Conservation (phyloP, 176 grass and related monocot genomes). For the Phragmites australis region DNA sequence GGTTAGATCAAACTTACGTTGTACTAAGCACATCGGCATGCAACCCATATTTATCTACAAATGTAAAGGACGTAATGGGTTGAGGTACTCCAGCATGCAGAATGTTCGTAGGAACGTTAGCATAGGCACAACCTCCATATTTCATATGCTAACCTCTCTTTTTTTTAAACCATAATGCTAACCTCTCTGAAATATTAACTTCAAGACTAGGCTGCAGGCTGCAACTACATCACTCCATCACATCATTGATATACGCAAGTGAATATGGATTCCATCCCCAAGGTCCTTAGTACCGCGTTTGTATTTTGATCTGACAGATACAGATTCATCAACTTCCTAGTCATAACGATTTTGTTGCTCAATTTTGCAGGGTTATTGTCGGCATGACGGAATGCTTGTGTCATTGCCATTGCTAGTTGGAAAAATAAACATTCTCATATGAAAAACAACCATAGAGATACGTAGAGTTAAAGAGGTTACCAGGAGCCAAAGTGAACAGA, state of each 20-base stretch:
- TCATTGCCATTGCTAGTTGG: constrained; percentile 67
- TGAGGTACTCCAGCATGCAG: too few relatives aligned
- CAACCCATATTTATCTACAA: too few relatives aligned
- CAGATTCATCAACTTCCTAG: constrained; percentile 9
- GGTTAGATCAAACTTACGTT: constrained; percentile 52
- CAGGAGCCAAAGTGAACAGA: too few relatives aligned
- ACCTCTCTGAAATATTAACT: too few relatives aligned
- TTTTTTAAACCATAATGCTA: too few relatives aligned
- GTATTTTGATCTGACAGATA: constrained; percentile 45
- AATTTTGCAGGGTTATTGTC: constrained; percentile 77
- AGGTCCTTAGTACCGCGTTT: constrained; percentile 88
- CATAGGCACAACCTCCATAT: too few relatives aligned
- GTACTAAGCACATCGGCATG: constrained; percentile 71
- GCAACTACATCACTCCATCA: constrained; percentile 89
- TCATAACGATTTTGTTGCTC: constrained; percentile 33
- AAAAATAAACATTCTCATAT: neutral
- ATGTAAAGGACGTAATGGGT: too few relatives aligned
- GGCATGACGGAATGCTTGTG: constrained; percentile 66
- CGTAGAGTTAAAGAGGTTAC: too few relatives aligned
- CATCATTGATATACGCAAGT: constrained; percentile 82
- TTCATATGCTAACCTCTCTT: too few relatives aligned
- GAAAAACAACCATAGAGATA: too few relatives aligned
- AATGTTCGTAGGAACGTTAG: too few relatives aligned
- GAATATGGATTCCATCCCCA: constrained; percentile 83
- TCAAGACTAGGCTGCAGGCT: too few relatives aligned